Evolutionary conservation across 768 basidiomycete genomes (phyloP).

Genomic region (Kwoniella botswanensis): DNA sequence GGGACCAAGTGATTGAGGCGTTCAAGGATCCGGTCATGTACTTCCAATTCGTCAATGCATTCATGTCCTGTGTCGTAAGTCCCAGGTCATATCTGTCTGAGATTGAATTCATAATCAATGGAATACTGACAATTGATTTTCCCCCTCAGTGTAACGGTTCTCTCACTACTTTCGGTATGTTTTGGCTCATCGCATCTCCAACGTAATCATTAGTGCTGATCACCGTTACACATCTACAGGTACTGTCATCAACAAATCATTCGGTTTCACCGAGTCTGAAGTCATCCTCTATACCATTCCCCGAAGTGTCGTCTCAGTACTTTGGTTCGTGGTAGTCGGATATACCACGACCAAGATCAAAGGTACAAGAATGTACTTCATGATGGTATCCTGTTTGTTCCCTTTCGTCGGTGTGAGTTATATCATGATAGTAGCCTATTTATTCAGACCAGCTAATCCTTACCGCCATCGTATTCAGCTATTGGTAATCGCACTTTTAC

Average conservation of each 20-base stretch:
- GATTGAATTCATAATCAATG: not conserved
- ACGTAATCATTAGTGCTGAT: too few species aligned
- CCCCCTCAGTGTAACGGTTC: constrained; percentile 4
- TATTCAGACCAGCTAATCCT: not conserved
- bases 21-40: constrained; percentile 39
- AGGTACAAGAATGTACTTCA: constrained; percentile 14
- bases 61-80: constrained; percentile 21
- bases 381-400: constrained; percentile 12
- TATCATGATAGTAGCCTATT: too few species aligned
- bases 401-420: constrained; percentile 6
- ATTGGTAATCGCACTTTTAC: constrained; percentile 25
- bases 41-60: constrained; percentile 19
- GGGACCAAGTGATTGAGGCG: constrained; percentile 40
- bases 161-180: constrained; percentile 16
- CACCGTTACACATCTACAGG: not conserved
- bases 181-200: not conserved
- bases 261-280: constrained; percentile 25
- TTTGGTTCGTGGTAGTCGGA: constrained; percentile 19
- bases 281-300: constrained; percentile 32
- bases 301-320: constrained; percentile 14
- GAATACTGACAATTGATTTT: not conserved
- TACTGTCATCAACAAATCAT: constrained; percentile 21
- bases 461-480: not conserved
- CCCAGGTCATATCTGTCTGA: not conserved
- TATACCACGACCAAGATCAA: constrained; percentile 12